Evolutionary conservation across 495 filamentous ascomycete species (phyloP), one percentile per base, ranked within the genome.

Genomic region (Pyrenula massariospora): DNA sequence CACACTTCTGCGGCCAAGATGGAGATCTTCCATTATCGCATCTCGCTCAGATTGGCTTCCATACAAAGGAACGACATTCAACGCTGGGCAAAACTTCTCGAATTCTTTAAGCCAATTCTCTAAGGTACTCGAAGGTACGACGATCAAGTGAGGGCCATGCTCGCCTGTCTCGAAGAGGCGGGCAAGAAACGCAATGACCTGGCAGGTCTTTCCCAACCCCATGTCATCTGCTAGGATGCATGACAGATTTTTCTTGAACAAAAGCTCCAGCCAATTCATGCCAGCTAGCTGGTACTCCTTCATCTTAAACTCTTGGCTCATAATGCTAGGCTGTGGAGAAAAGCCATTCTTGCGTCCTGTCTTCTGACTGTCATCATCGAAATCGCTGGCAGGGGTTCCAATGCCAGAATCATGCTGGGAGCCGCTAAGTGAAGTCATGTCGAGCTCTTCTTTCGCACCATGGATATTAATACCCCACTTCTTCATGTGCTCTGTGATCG

Each of bases 101-200:
- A 97, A 96, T 69, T 98, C 93, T 24, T 86, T 77, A 10, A 91
- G 77, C 93, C 93, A 98, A 65, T 97, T 97, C 60, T 95, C 93
- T 21, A 95, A 77, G 0, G 91, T 96, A 1, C 91, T 96, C 1
- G 87, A 84, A 1, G 94, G 93, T 0, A 96, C 94, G 20, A 98
- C 82, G 25, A 98, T 75, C 42, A 98, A 70, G 65, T 95, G 91
- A 25, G 91, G 88, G 54, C 91, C 90, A 52, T 77, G 79, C 12
- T 83, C 70, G 1, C 76, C 77, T 22, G 73, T 81, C 60, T 89
- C 81, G 12, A 83, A 80, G 5, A 98, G 73, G 60, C 95, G 86
- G 2, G 91, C 84, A 22, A 98, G 77, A 66, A 97, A 91, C 0
- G 90, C 81, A 60, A 98, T 95, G 55, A 98, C 90, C 63, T 97